A percentile compares a stretch with the other conserved stretches of the same genome.
phyloP scores from a whole-genome alignment of 2,329 filamentous ascomycete genomes.

The Cytospora piceicola region DNA sequence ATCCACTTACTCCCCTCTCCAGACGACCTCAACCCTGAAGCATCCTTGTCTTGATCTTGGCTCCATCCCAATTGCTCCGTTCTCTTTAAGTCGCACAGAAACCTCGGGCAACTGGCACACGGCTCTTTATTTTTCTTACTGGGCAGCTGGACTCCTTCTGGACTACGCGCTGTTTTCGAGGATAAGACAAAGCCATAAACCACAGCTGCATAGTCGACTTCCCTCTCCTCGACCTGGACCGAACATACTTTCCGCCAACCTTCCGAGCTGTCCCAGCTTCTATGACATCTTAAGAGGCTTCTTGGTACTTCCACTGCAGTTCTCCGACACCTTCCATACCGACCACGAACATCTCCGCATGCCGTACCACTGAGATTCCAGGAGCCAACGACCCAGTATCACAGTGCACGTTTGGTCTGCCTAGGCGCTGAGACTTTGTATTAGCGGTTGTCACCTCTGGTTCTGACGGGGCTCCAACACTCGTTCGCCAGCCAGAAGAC shows the following conservation, averaged over 20 bases:
- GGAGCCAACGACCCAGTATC: constrained; percentile 53
- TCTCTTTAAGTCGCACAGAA: constrained; percentile 56
- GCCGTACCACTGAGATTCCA: constrained; percentile 52
- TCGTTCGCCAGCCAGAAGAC: constrained; percentile 10
- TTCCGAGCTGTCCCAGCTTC: constrained; percentile 19
- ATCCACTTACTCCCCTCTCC: constrained; percentile 43
- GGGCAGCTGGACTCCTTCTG: constrained; percentile 33
- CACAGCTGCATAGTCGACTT: constrained; percentile 29
- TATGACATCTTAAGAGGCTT: constrained; percentile 27
- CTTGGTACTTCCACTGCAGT: constrained; percentile 46
- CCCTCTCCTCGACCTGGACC: constrained; percentile 16
- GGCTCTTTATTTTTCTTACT: constrained; percentile 30
- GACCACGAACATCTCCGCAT: constrained; percentile 53
- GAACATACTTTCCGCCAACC: constrained; percentile 13
- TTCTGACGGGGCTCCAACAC: constrained; percentile 9
- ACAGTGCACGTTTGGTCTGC: constrained; percentile 58
- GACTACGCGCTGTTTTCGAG: constrained; percentile 31
- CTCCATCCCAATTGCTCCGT: constrained; percentile 50
- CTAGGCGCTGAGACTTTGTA: constrained; percentile 38
- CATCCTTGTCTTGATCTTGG: constrained; percentile 44
- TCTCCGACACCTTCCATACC: constrained; percentile 48
- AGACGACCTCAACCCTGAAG: constrained; percentile 43
- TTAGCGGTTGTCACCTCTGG: constrained; percentile 39
- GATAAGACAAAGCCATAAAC: constrained; percentile 25
- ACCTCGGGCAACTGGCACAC: constrained; percentile 42